Base-by-base conservation (phyloP, 129 eudicot genomes). In the Logfia minima region DNA sequence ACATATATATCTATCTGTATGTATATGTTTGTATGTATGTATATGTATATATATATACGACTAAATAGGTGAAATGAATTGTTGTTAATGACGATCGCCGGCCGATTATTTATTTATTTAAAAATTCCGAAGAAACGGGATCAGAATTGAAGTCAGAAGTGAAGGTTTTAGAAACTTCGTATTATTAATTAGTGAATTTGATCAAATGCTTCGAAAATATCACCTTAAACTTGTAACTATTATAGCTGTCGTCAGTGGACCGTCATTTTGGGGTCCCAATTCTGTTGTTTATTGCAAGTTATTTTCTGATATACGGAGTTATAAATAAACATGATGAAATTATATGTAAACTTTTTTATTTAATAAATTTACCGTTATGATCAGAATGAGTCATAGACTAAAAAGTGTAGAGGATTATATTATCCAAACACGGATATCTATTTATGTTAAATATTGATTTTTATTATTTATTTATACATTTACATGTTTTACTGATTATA, bases 171-270 rank as follows among this genome's bases (percentile, higher is more conserved):
- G 43, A 8, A 71, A 71, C 45, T 48, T 71, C 11, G 51, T 10
- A 70, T 61, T 60, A 19, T 74, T 41, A 59, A 74, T 53, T 75
- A 18, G 19, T 34, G 5, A 8, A 68, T 68, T 68, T 3, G 2
- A 80, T 80, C 18, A 75, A 39, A 66, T 17, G 72, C 79, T 8
- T 71, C 29, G 79, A 79, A 74, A 81, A 67, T 64, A 63, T 75
- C 88, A 77, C 67, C 68, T 22, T 23, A 39, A 18, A 61, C 9
- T 10, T 9, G 41, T 63, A 71, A 65, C 37, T 3, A 66, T 34
- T 72, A 34, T 2, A 63, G 64, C 73, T 70, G 78, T 63, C 41
- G 75, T 77, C 76, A 67, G 71, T 68, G 17, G 22, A 22, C 22
- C 71, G 65, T 59, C 65, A 32, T 39, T 66, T 3, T 13, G 11